phyloP scores from a whole-genome alignment of 1,284 basidiomycete species.

The Moesziomyces globuligerus region DNA sequence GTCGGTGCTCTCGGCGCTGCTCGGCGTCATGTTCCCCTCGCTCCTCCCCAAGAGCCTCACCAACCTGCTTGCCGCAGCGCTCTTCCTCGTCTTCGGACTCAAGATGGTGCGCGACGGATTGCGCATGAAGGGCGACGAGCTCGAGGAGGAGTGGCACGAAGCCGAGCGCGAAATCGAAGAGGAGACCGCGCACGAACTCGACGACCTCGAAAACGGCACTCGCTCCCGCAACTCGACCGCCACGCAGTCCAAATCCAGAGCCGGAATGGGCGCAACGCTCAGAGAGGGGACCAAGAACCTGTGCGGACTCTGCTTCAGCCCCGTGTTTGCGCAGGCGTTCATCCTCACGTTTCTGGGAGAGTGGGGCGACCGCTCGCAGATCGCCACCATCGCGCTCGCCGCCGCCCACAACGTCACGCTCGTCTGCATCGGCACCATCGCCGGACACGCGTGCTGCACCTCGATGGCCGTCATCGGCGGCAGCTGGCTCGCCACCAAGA shows the following conservation, averaged over 20 bases:
- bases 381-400: constrained; percentile 94
- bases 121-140: constrained; percentile 61
- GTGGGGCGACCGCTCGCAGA: constrained; percentile 98
- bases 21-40: constrained; percentile 63
- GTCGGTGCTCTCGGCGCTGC: constrained; percentile 68
- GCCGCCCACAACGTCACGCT: constrained; percentile 87
- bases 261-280: neutral
- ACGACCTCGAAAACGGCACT: constrained; percentile 50
- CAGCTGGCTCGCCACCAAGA: constrained; percentile 75
- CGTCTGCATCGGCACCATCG: constrained; percentile 86
- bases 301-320: constrained; percentile 83
- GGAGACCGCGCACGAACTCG: constrained; percentile 81
- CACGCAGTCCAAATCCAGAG: neutral
- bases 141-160: constrained; percentile 80
- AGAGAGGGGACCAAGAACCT: constrained; percentile 81
- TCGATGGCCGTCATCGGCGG: constrained; percentile 88
- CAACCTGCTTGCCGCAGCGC: constrained; percentile 78
- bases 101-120: constrained; percentile 57
- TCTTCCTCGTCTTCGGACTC: constrained; percentile 63
- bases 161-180: constrained; percentile 75
- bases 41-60: constrained; percentile 72
- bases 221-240: neutral
- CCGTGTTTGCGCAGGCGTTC: constrained; percentile 95
- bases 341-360: constrained; percentile 95
- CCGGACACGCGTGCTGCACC: constrained; percentile 90